Percentiles rank a stretch among this genome's conserved stretches.
phyloP scores from a whole-genome alignment of 768 basidiomycete genomes.

The Cubamyces sp. region DNA sequence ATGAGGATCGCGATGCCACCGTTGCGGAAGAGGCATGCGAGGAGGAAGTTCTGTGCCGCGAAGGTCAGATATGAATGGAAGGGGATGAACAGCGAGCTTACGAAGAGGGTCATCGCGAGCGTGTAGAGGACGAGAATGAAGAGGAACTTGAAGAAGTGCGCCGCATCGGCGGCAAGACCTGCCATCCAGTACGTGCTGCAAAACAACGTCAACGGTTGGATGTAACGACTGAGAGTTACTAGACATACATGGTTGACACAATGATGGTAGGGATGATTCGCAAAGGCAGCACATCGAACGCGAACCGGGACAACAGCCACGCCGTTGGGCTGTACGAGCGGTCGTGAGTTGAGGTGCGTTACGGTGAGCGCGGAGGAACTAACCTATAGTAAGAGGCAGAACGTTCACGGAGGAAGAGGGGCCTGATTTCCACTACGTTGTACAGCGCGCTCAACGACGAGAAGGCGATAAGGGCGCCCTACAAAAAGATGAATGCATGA shows the following conservation, averaged over 20 bases:
- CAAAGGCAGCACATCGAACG: slow-evolving; percentile 90
- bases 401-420: slow-evolving; percentile 89
- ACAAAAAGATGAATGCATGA: neutral
- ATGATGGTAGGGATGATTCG: slow-evolving; percentile 89
- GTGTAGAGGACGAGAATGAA: slow-evolving; percentile 87
- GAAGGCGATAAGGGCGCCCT: slow-evolving; percentile 92
- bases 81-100: slow-evolving; percentile 41
- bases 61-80: neutral
- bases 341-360: neutral
- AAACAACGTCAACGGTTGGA: slow-evolving; percentile 9
- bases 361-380: slow-evolving; percentile 12
- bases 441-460: slow-evolving; percentile 89
- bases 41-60: slow-evolving; percentile 78
- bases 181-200: slow-evolving; percentile 93
- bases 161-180: slow-evolving; percentile 76
- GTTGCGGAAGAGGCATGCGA: slow-evolving; percentile 82
- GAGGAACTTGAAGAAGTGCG: slow-evolving; percentile 93
- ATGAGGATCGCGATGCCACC: slow-evolving; percentile 91
- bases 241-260: slow-evolving; percentile 76
- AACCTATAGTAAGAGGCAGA: slow-evolving; percentile 86
- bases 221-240: neutral
- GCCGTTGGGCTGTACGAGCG: slow-evolving; percentile 66
- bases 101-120: slow-evolving; percentile 84
- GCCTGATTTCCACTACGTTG: slow-evolving; percentile 81
- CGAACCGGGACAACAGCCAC: slow-evolving; percentile 86